Percentiles rank a stretch among this genome's conserved stretches.
phyloP scores from a whole-genome alignment of 1,284 basidiomycete genomes.

The Rhodotorula sp. region DNA sequence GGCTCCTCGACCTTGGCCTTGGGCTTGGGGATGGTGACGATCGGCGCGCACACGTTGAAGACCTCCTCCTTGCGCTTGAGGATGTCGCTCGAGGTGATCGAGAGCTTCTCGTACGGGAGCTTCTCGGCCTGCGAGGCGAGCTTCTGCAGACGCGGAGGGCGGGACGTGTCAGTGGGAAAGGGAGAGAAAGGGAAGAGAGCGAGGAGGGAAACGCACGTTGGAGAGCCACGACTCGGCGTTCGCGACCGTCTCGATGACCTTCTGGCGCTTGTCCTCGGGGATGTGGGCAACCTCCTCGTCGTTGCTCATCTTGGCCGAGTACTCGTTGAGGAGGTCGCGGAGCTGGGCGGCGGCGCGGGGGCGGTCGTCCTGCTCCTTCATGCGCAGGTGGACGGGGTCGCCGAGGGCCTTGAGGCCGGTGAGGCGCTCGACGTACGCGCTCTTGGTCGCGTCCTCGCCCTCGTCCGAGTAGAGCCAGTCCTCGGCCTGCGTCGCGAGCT shows the following conservation, averaged over 20 bases:
- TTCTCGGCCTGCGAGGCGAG: conserved; percentile 79
- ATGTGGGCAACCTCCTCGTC: conserved; percentile 80
- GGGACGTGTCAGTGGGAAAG: neutral
- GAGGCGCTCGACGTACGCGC: conserved; percentile 77
- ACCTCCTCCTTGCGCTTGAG: conserved; percentile 80
- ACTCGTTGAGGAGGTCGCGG: conserved; percentile 80
- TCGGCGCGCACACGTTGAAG: conserved; percentile 41
- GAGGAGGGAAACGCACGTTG: conserved; percentile 55
- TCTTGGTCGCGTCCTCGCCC: conserved; percentile 83
- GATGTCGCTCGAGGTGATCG: conserved; percentile 76
- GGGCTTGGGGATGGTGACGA: conserved; percentile 75
- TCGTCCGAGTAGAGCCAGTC: conserved; percentile 96
- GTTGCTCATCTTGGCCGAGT: conserved; percentile 71
- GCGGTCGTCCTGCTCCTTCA: conserved; percentile 77
- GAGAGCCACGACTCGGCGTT: conserved; percentile 90
- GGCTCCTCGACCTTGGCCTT: conserved; percentile 60
- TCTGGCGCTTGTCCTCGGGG: conserved; percentile 72
- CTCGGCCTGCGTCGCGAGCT: conserved; percentile 70
- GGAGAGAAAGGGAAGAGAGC: too few species aligned
- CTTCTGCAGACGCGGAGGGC: conserved; percentile 52
- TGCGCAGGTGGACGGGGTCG: conserved; percentile 78
- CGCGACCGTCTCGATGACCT: conserved; percentile 58
- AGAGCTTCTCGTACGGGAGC: conserved; percentile 80
- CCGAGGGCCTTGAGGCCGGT: conserved; percentile 78
- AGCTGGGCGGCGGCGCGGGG: conserved; percentile 69